These are phyloP conservation scores for Aspergillus puulaauensis DNA, from an alignment of 2,329 filamentous ascomycete species.

Conservation along the genomic window DNA sequence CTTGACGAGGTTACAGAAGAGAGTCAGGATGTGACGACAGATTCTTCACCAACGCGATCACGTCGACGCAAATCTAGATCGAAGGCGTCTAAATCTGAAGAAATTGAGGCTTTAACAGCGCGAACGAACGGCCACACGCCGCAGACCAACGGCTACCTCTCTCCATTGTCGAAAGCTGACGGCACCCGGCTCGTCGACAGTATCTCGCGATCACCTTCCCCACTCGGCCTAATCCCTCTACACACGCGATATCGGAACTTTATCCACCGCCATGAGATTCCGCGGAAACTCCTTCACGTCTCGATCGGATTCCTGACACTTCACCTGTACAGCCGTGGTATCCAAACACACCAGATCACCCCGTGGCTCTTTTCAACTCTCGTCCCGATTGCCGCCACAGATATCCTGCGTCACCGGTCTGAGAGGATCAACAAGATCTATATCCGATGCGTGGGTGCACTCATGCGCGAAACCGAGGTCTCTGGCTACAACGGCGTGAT, in stretches of 20 bases:
- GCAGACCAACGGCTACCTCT: constrained; percentile 39
- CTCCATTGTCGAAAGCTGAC: constrained; percentile 41
- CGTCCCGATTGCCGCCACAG: constrained; percentile 78
- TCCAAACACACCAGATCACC: constrained; percentile 74
- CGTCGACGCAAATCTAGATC: constrained; percentile 42
- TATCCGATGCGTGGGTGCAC: constrained; percentile 76
- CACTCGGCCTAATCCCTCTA: constrained; percentile 90
- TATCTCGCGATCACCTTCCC: constrained; percentile 87
- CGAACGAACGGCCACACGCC: constrained; percentile 36
- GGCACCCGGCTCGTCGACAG: constrained; percentile 72
- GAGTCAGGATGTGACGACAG: constrained; percentile 51
- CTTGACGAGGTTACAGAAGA: constrained; percentile 50
- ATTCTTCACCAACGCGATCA: constrained; percentile 53
- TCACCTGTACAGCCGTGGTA: constrained; percentile 77
- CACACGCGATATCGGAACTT: constrained; percentile 89
- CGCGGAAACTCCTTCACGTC: constrained; percentile 87
- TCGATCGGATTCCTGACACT: constrained; percentile 95
- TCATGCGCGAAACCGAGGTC: constrained; percentile 97
- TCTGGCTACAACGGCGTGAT: constrained; percentile 95
- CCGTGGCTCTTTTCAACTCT: constrained; percentile 79
- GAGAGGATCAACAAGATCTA: constrained; percentile 82
- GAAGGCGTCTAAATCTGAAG: constrained; percentile 41
- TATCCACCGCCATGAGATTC: constrained; percentile 95
- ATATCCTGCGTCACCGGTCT: constrained; percentile 80
- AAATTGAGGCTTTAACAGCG: constrained; percentile 4